phyloP scores from a whole-genome alignment of 345 rosid species.

The Excoecaria agallocha region DNA sequence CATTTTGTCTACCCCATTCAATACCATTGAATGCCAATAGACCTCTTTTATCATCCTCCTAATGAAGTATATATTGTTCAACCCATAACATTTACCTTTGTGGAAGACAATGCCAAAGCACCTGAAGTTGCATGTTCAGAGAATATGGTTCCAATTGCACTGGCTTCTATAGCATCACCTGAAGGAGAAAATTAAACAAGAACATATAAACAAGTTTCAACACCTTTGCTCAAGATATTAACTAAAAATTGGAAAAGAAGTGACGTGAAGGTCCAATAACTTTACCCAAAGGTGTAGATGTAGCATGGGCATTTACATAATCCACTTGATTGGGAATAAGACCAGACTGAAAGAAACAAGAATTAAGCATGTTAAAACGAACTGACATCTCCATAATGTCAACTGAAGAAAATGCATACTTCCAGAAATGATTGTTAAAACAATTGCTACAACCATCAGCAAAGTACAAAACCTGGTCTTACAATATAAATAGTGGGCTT shows the following conservation, averaged over 20 bases:
- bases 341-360: slow-evolving; percentile 60
- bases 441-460: background rate
- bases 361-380: slow-evolving; percentile 23
- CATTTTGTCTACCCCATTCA: background rate
- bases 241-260: slow-evolving; percentile 10
- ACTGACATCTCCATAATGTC: slow-evolving; percentile 5
- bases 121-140: slow-evolving; percentile 77
- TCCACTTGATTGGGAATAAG: slow-evolving; percentile 73
- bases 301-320: slow-evolving; percentile 93
- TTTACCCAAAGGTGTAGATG: slow-evolving; percentile 88
- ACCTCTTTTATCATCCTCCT: background rate
- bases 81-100: slow-evolving; percentile 55
- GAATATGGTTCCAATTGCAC: slow-evolving; percentile 67
- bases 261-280: slow-evolving; percentile 19
- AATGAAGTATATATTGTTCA: background rate
- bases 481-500: slow-evolving; percentile 5
- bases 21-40: background rate
- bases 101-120: slow-evolving; percentile 80
- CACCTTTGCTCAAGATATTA: background rate
- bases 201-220: slow-evolving; percentile 2
- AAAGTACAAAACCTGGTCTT: slow-evolving; percentile 1
- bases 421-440: slow-evolving; percentile 1
- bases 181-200: slow-evolving; percentile 21
- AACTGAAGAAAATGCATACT: background rate
- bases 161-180: slow-evolving; percentile 92